Conservation (phyloP, 768 basidiomycete genomes). For the Lactarius indigo region DNA sequence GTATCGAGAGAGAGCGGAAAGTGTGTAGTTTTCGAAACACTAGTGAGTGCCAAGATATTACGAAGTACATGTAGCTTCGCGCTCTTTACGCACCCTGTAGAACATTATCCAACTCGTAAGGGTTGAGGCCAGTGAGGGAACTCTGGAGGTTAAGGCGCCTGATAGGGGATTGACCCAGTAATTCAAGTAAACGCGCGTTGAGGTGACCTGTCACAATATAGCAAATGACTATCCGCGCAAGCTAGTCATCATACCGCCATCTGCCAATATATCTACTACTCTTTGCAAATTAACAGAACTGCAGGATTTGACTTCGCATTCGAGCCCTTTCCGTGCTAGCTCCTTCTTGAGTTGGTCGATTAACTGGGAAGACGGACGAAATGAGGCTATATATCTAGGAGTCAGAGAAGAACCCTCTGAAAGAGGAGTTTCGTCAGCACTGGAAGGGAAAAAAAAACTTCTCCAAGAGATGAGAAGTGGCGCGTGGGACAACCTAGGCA, state of each 20-base stretch:
- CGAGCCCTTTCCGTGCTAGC: background rate
- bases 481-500: background rate
- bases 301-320: background rate
- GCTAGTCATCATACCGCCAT: background rate
- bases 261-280: background rate
- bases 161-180: slow-evolving; percentile 47
- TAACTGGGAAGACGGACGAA: background rate
- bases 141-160: slow-evolving; percentile 39
- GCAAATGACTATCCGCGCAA: background rate
- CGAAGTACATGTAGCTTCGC: background rate
- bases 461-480: background rate
- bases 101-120: background rate
- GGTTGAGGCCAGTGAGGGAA: slow-evolving; percentile 32
- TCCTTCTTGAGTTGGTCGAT: background rate
- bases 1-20: background rate
- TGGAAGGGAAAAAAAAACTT: background rate
- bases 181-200: slow-evolving; percentile 41
- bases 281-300: background rate
- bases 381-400: background rate
- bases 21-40: background rate
- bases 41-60: slow-evolving; percentile 25
- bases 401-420: background rate
- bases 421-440: background rate
- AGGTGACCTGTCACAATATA: slow-evolving; percentile 41
- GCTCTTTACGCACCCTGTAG: slow-evolving; percentile 1